Evolutionary conservation across 345 rosid genomes (phyloP).

Genomic region (Hibiscus tridactylites): DNA sequence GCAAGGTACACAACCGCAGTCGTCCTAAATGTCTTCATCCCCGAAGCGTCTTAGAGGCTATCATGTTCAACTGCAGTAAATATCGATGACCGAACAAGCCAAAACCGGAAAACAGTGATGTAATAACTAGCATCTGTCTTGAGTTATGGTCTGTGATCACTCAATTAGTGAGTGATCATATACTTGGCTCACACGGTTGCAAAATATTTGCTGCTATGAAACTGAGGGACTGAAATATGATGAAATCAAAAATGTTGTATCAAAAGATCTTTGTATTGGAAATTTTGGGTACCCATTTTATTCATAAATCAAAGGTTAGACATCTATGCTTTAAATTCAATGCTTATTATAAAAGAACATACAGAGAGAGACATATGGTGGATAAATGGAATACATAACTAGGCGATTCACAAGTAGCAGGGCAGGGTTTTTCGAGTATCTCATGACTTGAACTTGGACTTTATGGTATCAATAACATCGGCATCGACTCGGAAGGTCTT

Average conservation of each 20-base stretch:
- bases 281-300: background rate
- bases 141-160: too few relatives aligned
- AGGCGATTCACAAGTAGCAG: background rate
- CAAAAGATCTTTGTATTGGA: background rate
- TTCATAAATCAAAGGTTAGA: background rate
- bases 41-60: background rate
- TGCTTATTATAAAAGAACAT: background rate
- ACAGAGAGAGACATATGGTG: background rate
- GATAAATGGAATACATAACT: background rate
- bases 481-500: conserved; percentile 42
- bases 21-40: background rate
- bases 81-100: background rate
- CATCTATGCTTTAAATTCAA: background rate
- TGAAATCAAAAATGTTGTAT: background rate
- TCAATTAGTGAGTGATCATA: too few relatives aligned
- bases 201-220: too few relatives aligned
- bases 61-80: background rate
- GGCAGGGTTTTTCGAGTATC: background rate
- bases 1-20: conserved; percentile 1
- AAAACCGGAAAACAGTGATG: background rate
- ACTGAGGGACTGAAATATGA: background rate
- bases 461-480: conserved; percentile 31
- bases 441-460: conserved; percentile 35
- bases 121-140: too few relatives aligned
- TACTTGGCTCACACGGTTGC: too few relatives aligned